phyloP scores from a whole-genome alignment of 257 asterid genomes.

The Avicennia marina region DNA sequence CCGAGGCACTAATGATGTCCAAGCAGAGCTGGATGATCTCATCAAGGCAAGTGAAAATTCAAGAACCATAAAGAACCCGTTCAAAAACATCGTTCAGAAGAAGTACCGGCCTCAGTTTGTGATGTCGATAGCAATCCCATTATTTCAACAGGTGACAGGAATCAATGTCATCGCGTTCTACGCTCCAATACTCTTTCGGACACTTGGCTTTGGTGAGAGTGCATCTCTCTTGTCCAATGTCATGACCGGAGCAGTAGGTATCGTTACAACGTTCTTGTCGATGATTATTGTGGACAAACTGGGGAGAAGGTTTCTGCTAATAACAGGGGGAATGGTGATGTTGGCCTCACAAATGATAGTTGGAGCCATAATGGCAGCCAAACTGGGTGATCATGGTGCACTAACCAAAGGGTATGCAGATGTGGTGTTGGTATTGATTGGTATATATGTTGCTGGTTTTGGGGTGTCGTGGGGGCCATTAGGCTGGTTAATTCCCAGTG shows the following conservation, averaged over 20 bases:
- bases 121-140: conserved; percentile 55
- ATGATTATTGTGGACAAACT: conserved; percentile 29
- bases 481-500: conserved; percentile 49
- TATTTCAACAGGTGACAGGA: conserved; percentile 56
- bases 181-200: conserved; percentile 53
- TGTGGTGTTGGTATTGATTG: conserved; percentile 22
- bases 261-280: conserved; percentile 20
- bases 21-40: conserved; percentile 46
- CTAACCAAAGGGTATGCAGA: conserved; percentile 21
- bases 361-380: conserved; percentile 33
- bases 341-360: conserved; percentile 21
- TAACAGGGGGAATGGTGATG: conserved; percentile 35
- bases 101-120: conserved; percentile 51
- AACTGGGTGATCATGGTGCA: conserved; percentile 37
- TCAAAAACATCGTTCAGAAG: conserved; percentile 18
- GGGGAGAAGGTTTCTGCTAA: conserved; percentile 31
- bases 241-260: conserved; percentile 15
- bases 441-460: conserved; percentile 39
- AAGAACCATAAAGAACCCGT: conserved; percentile 31
- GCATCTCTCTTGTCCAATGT: conserved; percentile 36
- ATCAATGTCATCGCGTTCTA: conserved; percentile 59
- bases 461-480: conserved; percentile 55
- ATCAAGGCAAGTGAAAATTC: conserved; percentile 36
- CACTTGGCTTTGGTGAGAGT: conserved; percentile 46
- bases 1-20: conserved; percentile 45